These are phyloP conservation scores for Fusarium proliferatum DNA, from an alignment of 2,329 filamentous ascomycete genomes.

Conservation along the genomic window DNA sequence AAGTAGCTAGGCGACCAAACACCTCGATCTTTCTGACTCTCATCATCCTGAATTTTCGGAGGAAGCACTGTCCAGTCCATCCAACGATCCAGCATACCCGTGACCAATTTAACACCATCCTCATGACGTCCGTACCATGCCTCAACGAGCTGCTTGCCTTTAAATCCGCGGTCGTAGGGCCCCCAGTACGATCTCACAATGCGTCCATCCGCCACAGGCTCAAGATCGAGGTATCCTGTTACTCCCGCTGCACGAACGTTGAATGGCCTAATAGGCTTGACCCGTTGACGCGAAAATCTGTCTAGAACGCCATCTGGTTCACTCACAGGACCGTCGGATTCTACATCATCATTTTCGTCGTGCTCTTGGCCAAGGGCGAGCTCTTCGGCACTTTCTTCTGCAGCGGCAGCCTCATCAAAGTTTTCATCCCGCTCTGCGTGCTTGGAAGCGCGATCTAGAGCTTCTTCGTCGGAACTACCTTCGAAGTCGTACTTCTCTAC, in stretches of 20 bases:
- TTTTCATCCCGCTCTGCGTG: conserved; percentile 47
- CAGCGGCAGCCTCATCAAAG: conserved; percentile 46
- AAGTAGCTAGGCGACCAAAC: conserved; percentile 55
- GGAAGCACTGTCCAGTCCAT: conserved; percentile 55
- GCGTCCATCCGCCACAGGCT: conserved; percentile 49
- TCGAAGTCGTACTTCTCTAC: conserved; percentile 52
- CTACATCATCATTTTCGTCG: conserved; percentile 48
- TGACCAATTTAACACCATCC: conserved; percentile 49
- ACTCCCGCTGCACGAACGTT: conserved; percentile 38
- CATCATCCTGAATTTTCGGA: conserved; percentile 45
- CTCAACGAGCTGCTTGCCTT: conserved; percentile 50
- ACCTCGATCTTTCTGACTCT: conserved; percentile 47
- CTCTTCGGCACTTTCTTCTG: conserved; percentile 49
- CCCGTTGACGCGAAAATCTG: conserved; percentile 41
- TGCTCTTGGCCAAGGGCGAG: conserved; percentile 34
- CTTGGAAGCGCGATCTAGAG: conserved; percentile 32
- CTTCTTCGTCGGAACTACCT: conserved; percentile 48
- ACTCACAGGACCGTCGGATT: conserved; percentile 37
- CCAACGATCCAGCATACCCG: conserved; percentile 57
- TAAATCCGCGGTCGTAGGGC: conserved; percentile 50
- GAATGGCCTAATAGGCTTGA: conserved; percentile 39
- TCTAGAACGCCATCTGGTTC: conserved; percentile 48
- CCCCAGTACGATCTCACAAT: conserved; percentile 51
- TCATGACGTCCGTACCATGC: conserved; percentile 57
- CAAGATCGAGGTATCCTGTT: conserved; percentile 48